Conservation (phyloP, 768 basidiomycete genomes). For the Coprinellus micaceus region DNA sequence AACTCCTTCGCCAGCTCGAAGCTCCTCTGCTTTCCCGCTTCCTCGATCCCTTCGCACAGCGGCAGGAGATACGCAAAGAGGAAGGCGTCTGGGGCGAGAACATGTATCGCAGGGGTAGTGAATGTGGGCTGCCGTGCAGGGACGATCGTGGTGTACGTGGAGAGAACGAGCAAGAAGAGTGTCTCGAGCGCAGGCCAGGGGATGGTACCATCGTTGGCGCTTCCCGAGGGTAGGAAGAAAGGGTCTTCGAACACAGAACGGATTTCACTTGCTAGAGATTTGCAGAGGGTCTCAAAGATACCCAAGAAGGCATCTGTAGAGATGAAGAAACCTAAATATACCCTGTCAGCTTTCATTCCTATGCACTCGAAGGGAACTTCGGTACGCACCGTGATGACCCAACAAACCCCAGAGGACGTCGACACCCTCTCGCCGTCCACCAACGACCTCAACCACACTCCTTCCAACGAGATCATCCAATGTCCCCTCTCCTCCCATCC, state of each 20-base stretch:
- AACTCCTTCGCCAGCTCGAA: slow-evolving; percentile 29
- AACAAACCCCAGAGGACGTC: slow-evolving; percentile 38
- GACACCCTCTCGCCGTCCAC: slow-evolving; percentile 16
- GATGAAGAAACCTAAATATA: slow-evolving; percentile 14
- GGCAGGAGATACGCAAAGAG: slow-evolving; percentile 48
- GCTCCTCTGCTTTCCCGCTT: slow-evolving; percentile 10
- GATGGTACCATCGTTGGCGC: background rate
- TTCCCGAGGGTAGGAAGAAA: background rate
- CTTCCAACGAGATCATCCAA: slow-evolving; percentile 42
- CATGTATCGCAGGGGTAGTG: too few relatives aligned
- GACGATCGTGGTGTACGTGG: background rate
- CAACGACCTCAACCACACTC: slow-evolving; percentile 37
- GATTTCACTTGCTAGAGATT: slow-evolving; percentile 7
- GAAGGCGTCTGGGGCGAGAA: slow-evolving; percentile 43
- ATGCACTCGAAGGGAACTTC: background rate
- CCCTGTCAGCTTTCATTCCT: slow-evolving; percentile 4
- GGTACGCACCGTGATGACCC: slow-evolving; percentile 36
- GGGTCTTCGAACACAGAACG: slow-evolving; percentile 5
- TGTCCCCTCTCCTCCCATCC: slow-evolving; percentile 18
- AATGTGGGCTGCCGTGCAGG: too few relatives aligned
- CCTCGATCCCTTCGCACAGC: slow-evolving; percentile 21
- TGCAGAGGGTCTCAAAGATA: slow-evolving; percentile 9
- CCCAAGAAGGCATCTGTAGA: slow-evolving; percentile 1
- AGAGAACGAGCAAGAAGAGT: background rate
- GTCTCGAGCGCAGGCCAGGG: background rate